phyloP scores from a whole-genome alignment of 495 filamentous ascomycete genomes.

The Xylaria telfairii region DNA sequence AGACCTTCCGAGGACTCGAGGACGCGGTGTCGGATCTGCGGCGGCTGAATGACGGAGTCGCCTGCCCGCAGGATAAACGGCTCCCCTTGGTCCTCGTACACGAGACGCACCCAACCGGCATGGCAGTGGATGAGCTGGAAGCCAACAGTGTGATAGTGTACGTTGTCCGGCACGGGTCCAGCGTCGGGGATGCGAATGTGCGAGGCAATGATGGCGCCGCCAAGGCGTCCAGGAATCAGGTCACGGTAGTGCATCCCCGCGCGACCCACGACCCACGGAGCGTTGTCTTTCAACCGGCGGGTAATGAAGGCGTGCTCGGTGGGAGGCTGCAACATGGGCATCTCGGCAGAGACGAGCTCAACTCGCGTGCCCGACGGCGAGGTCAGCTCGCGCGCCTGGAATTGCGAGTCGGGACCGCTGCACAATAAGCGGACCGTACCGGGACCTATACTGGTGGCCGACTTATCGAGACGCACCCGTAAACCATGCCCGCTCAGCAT shows the following conservation, averaged over 20 bases:
- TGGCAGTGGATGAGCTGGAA: slow-evolving; percentile 26
- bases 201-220: slow-evolving; percentile 22
- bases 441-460: not conserved
- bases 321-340: slow-evolving; percentile 15
- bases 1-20: slow-evolving; percentile 18
- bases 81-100: slow-evolving; percentile 23
- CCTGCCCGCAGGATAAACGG: slow-evolving; percentile 22
- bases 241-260: slow-evolving; percentile 23
- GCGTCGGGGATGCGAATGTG: slow-evolving; percentile 23
- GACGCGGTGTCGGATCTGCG: slow-evolving; percentile 22
- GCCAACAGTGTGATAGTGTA: slow-evolving; percentile 21
- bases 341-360: slow-evolving; percentile 9
- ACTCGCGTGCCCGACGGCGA: slow-evolving; percentile 21
- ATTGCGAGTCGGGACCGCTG: slow-evolving; percentile 1
- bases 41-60: slow-evolving; percentile 21
- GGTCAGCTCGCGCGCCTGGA: slow-evolving; percentile 3
- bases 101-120: slow-evolving; percentile 23
- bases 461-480: slow-evolving; percentile 18
- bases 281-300: slow-evolving; percentile 20
- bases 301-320: slow-evolving; percentile 19
- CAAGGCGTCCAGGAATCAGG: slow-evolving; percentile 21
- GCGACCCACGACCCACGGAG: slow-evolving; percentile 22
- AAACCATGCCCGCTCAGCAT: slow-evolving; percentile 19
- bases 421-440: slow-evolving; percentile 17
- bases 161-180: slow-evolving; percentile 20